These are phyloP conservation scores for Scopulariopsis brevicaulis DNA, from an alignment of 2,329 filamentous ascomycete species.

Conservation along the genomic window DNA sequence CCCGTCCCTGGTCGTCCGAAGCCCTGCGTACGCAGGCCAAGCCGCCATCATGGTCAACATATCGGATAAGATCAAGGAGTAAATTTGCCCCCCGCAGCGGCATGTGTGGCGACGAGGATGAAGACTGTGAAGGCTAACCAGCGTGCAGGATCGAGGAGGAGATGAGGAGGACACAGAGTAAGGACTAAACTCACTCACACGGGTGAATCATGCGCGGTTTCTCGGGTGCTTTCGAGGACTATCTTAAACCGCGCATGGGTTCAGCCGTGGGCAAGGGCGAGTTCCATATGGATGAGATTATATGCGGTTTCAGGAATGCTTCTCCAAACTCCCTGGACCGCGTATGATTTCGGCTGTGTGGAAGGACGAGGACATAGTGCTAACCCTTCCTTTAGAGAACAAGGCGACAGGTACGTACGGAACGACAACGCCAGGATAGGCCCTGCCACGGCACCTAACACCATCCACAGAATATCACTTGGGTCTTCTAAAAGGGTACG, in stretches of 20 bases:
- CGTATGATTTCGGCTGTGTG: background rate
- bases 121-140: slow-evolving; percentile 10
- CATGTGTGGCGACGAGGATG: background rate
- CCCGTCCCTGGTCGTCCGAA: background rate
- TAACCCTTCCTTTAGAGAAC: slow-evolving; percentile 54
- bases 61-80: slow-evolving; percentile 99
- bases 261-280: slow-evolving; percentile 6
- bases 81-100: slow-evolving; percentile 19
- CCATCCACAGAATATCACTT: slow-evolving; percentile 76
- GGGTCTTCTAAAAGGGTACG: slow-evolving; percentile 90
- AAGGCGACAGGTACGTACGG: slow-evolving; percentile 81
- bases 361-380: slow-evolving; percentile 3
- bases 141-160: slow-evolving; percentile 86
- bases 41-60: slow-evolving; percentile 87
- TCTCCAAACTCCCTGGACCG: background rate
- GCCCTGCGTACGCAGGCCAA: slow-evolving; percentile 1
- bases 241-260: background rate
- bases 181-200: slow-evolving; percentile 16
- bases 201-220: background rate
- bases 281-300: too few species aligned
- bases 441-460: background rate
- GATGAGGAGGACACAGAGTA: slow-evolving; percentile 98
- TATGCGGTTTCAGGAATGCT: background rate
- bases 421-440: background rate
- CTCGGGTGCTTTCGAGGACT: background rate